phyloP scores from a whole-genome alignment of 805 yeast genomes.

The Cyberlindnera mississippiensis region DNA sequence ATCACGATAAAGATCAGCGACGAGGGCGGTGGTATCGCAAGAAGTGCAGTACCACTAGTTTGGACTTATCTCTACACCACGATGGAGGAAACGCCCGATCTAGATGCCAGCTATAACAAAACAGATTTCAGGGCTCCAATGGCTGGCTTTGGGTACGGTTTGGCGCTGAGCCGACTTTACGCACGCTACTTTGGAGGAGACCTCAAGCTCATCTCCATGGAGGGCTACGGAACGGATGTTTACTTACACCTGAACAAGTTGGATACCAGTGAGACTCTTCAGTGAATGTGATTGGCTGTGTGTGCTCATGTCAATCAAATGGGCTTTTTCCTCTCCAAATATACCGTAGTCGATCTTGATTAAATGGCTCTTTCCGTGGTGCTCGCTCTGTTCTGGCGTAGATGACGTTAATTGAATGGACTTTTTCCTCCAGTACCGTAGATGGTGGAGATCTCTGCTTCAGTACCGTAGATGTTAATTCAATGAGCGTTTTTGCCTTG shows the following conservation, averaged over 20 bases:
- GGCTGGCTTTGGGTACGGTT: slow-evolving; percentile 93
- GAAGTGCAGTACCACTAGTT: slow-evolving; percentile 76
- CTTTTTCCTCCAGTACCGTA: too few species aligned
- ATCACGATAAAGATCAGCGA: slow-evolving; percentile 87
- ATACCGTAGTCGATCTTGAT: too few species aligned
- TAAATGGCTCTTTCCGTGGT: too few species aligned
- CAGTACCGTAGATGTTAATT: too few species aligned
- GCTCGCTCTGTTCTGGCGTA: too few species aligned
- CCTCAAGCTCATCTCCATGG: slow-evolving; percentile 82
- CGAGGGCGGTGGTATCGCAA: slow-evolving; percentile 92
- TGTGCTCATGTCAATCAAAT: too few species aligned
- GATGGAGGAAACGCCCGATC: slow-evolving; percentile 64
- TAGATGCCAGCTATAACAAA: slow-evolving; percentile 39
- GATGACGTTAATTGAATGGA: too few species aligned
- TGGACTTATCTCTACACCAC: slow-evolving; percentile 94
- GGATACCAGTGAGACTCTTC: slow-evolving; percentile 39
- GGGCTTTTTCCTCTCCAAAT: too few species aligned
- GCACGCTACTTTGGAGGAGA: slow-evolving; percentile 93
- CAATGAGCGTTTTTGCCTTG: too few species aligned
- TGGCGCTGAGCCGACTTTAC: slow-evolving; percentile 80
- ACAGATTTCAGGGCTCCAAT: slow-evolving; percentile 80
- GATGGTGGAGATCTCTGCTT: too few species aligned
- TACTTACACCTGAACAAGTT: slow-evolving; percentile 81
- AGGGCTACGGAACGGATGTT: slow-evolving; percentile 92
- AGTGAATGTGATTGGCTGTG: too few species aligned